Evolutionary conservation across 2,329 filamentous ascomycete genomes (phyloP).

Genomic region (Aspergillus sp.): DNA sequence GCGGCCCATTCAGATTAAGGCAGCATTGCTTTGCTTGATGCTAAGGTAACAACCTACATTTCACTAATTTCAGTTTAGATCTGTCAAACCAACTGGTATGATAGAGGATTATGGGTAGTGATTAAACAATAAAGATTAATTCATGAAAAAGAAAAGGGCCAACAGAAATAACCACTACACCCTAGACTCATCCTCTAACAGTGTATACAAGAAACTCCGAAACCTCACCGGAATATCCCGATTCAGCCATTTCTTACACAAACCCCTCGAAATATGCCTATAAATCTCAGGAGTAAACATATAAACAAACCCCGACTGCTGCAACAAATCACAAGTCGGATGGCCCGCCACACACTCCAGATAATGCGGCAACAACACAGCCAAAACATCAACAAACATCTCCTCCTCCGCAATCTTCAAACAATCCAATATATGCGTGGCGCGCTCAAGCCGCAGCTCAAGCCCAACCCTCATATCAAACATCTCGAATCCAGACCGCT

Average conservation of each 20-base stretch:
- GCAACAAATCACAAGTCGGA: background rate
- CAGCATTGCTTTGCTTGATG: no score
- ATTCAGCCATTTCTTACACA: background rate
- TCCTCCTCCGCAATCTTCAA: background rate
- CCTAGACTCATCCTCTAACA: background rate
- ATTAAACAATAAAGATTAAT: no score
- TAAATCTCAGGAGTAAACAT: background rate
- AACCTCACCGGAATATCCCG: background rate
- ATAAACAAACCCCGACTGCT: background rate
- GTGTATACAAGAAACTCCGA: background rate
- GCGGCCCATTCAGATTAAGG: no score
- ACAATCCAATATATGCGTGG: background rate
- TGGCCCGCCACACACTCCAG: background rate
- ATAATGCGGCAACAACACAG: background rate
- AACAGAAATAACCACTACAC: background rate
- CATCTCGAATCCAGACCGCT: background rate
- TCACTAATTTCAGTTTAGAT: no score
- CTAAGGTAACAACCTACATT: no score
- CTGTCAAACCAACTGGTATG: no score
- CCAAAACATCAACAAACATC: background rate
- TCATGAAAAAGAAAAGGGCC: no score
- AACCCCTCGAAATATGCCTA: background rate
- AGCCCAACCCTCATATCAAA: background rate
- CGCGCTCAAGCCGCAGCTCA: background rate
- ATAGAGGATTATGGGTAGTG: no score